A percentile compares a stretch with the other conserved stretches of the same genome.
These are phyloP conservation scores for Thielaviopsis musarum DNA, from an alignment of 2,329 filamentous ascomycete genomes.

Conservation along the genomic window DNA sequence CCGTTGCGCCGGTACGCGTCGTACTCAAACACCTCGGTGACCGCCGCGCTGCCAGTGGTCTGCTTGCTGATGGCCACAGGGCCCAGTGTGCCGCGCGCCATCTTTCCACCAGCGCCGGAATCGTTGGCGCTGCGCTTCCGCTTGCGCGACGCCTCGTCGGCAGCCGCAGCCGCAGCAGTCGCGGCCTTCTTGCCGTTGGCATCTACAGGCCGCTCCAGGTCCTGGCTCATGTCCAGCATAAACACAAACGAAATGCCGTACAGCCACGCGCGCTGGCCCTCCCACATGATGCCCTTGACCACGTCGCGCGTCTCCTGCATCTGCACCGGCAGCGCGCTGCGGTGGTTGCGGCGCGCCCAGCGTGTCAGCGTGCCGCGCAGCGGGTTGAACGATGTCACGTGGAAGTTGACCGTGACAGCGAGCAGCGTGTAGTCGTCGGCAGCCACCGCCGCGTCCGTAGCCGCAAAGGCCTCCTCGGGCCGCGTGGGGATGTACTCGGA, in stretches of 20 bases:
- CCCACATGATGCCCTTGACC: constrained; percentile 75
- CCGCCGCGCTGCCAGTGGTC: constrained; percentile 12
- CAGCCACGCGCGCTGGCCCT: constrained; percentile 63
- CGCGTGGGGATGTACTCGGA: constrained; percentile 28
- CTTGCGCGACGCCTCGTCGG: constrained; percentile 26
- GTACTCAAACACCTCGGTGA: constrained; percentile 11
- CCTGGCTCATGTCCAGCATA: constrained; percentile 73
- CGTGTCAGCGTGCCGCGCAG: constrained; percentile 59
- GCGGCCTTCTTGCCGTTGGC: constrained; percentile 15
- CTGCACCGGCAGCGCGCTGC: constrained; percentile 53
- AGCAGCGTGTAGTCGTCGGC: constrained; percentile 34
- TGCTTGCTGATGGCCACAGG: constrained; percentile 28
- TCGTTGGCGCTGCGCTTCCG: constrained; percentile 34
- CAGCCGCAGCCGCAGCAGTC: constrained; percentile 19
- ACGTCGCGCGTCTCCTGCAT: constrained; percentile 63
- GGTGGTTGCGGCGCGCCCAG: constrained; percentile 74
- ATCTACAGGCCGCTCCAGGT: constrained; percentile 33
- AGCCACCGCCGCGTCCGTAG: constrained; percentile 16
- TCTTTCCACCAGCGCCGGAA: constrained; percentile 36
- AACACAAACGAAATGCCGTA: constrained; percentile 76
- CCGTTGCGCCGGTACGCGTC: constrained; percentile 6
- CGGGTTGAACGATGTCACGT: constrained; percentile 66
- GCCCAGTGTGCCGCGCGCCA: constrained; percentile 28
- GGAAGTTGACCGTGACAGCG: constrained; percentile 32
- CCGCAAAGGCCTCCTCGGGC: constrained; percentile 14